Evolutionary conservation across 768 basidiomycete species (phyloP).

Genomic region (Clitopilus passeckerianus): DNA sequence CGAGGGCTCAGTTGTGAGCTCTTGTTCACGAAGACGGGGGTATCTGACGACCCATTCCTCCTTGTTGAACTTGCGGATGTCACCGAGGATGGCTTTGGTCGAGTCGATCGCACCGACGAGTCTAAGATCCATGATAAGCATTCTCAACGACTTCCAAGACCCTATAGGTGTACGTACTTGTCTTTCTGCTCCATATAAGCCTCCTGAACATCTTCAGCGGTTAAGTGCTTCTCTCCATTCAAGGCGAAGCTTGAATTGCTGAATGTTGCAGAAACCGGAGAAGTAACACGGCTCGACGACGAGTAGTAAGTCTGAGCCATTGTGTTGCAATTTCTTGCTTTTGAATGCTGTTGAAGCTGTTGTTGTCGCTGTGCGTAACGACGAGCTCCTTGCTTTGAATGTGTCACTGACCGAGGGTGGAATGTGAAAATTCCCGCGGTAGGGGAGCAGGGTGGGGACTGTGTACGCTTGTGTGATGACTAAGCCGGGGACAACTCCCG

Average conservation of each 20-base stretch:
- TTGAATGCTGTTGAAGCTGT: neutral
- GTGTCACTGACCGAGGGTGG: slow-evolving; percentile 1
- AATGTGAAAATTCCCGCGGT: slow-evolving; percentile 5
- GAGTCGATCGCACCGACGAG: slow-evolving; percentile 74
- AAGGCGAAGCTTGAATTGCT: slow-evolving; percentile 22
- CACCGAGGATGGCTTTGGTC: slow-evolving; percentile 61
- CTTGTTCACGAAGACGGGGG: slow-evolving; percentile 61
- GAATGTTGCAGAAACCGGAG: slow-evolving; percentile 27
- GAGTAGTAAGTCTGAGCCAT: slow-evolving; percentile 42
- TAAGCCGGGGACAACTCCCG: neutral
- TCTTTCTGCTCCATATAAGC: slow-evolving; percentile 73
- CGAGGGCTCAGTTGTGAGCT: slow-evolving; percentile 14
- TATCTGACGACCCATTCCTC: slow-evolving; percentile 87
- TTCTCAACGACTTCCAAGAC: neutral
- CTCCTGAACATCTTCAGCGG: slow-evolving; percentile 71
- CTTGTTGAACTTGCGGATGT: slow-evolving; percentile 78
- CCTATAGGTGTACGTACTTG: slow-evolving; percentile 40
- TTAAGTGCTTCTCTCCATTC: slow-evolving; percentile 39
- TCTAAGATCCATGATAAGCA: slow-evolving; percentile 29
- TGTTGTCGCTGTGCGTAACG: slow-evolving; percentile 6
- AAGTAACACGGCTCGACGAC: slow-evolving; percentile 20
- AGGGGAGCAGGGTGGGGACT: neutral
- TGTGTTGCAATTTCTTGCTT: slow-evolving; percentile 7
- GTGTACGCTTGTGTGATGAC: neutral
- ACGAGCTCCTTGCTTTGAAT: slow-evolving; percentile 6